Evolutionary conservation across 2,329 filamentous ascomycete species (phyloP).

Genomic region (Sphaerulina vaccinii): DNA sequence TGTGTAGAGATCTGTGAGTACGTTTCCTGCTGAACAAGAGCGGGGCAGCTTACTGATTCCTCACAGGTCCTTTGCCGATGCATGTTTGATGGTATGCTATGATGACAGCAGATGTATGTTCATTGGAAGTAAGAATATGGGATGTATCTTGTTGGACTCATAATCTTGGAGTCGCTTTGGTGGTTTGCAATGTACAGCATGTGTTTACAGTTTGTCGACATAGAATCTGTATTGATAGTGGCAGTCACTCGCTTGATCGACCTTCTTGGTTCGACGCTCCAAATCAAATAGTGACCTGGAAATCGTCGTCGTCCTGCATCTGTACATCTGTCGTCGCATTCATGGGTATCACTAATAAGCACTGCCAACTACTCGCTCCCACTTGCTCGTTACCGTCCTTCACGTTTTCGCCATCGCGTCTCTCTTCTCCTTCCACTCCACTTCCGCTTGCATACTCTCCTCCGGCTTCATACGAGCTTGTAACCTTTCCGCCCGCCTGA

Average conservation of each 20-base stretch:
- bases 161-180: conserved; percentile 6
- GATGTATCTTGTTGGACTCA: background rate
- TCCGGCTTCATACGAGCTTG: too few species aligned
- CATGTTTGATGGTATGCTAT: conserved; percentile 7
- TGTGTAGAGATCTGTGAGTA: conserved; percentile 25
- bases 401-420: too few species aligned
- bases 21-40: conserved; percentile 5
- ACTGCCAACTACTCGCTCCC: too few species aligned
- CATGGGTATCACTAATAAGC: too few species aligned
- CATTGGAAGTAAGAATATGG: background rate
- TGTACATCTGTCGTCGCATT: background rate
- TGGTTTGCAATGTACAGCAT: conserved; percentile 4
- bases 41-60: conserved; percentile 19
- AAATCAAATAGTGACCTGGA: too few species aligned
- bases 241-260: background rate
- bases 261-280: background rate
- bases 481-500: too few species aligned
- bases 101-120: background rate
- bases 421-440: too few species aligned
- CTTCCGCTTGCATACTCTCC: too few species aligned
- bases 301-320: background rate
- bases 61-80: conserved; percentile 15
- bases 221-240: conserved; percentile 2
- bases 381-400: too few species aligned
- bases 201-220: conserved; percentile 8